Conservation (phyloP, 108 stramenopile species). For the Nitzschia sp. region DNA sequence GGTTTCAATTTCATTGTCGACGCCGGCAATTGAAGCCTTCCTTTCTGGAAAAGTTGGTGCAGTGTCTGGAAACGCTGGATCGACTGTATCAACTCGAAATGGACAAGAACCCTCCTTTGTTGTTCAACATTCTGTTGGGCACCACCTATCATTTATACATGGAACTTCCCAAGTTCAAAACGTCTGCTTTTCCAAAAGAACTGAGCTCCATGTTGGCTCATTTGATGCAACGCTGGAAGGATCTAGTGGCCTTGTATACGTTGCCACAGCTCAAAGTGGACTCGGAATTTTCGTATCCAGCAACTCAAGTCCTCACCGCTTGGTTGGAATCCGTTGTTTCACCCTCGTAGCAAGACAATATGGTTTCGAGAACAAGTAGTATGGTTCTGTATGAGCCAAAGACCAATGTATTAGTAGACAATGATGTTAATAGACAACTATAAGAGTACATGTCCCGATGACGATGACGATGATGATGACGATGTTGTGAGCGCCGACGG, state of each 20-base stretch:
- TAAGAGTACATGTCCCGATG: too few relatives aligned
- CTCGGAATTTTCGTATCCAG: slow-evolving; percentile 18
- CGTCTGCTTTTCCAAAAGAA: background rate
- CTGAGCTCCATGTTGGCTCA: background rate
- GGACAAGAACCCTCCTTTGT: background rate
- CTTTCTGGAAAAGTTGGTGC: slow-evolving; percentile 2
- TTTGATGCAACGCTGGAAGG: slow-evolving; percentile 7
- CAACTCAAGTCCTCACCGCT: background rate
- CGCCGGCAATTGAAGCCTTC: background rate
- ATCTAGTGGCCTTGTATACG: background rate
- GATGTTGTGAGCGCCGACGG: too few relatives aligned
- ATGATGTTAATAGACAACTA: too few relatives aligned
- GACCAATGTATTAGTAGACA: too few relatives aligned
- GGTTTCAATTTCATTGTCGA: background rate
- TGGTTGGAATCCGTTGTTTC: too few relatives aligned
- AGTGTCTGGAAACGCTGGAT: background rate
- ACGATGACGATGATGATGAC: too few relatives aligned
- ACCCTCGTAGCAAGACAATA: too few relatives aligned
- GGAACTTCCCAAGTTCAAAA: background rate
- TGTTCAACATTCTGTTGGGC: slow-evolving; percentile 7
- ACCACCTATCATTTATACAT: background rate
- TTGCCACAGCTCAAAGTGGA: slow-evolving; percentile 2
- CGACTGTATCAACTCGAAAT: slow-evolving; percentile 1
- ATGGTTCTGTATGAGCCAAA: too few relatives aligned
- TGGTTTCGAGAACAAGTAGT: too few relatives aligned